A percentile compares a stretch with the other conserved stretches of the same genome.
These are phyloP conservation scores for Amborella trichopoda DNA, from an alignment of 164 flowering plant genomes.

Conservation along the genomic window DNA sequence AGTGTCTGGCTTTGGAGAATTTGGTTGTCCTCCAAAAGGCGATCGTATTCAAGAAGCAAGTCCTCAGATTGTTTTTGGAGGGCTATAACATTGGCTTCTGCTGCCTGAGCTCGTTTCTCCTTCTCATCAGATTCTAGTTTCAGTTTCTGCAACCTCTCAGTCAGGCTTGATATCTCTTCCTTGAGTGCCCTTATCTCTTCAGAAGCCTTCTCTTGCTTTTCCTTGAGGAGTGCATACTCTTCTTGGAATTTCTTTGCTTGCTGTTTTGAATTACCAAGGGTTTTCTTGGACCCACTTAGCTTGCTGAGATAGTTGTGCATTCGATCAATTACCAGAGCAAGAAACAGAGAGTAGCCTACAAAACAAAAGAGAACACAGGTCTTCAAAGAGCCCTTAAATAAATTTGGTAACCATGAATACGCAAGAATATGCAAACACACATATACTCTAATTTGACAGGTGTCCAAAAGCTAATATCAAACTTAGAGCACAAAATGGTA, in stretches of 20 bases:
- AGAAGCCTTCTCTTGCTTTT: slow-evolving; percentile 53
- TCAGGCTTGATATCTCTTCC: slow-evolving; percentile 37
- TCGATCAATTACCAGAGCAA: slow-evolving; percentile 71
- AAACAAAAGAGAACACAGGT: neutral
- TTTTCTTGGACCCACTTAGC: slow-evolving; percentile 32
- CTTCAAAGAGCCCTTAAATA: neutral
- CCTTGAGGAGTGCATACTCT: slow-evolving; percentile 37
- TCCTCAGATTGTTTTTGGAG: slow-evolving; percentile 92
- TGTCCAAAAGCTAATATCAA: too few relatives aligned
- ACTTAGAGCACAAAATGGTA: too few relatives aligned
- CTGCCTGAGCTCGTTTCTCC: slow-evolving; percentile 51
- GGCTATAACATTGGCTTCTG: slow-evolving; percentile 64
- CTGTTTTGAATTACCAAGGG: slow-evolving; percentile 35
- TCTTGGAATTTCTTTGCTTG: slow-evolving; percentile 55
- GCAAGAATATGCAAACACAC: too few relatives aligned
- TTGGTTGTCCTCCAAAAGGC: slow-evolving; percentile 82
- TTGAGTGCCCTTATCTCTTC: slow-evolving; percentile 40
- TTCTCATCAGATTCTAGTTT: slow-evolving; percentile 55
- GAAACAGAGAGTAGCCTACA: slow-evolving; percentile 79
- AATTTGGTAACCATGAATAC: neutral
- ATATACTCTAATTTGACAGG: too few relatives aligned
- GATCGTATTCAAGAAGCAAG: slow-evolving; percentile 83
- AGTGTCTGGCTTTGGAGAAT: slow-evolving; percentile 53
- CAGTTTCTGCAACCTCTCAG: slow-evolving; percentile 45
- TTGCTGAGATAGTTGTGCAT: slow-evolving; percentile 75